Base-by-base conservation (phyloP, 129 eudicot genomes). In the Arctium minus region DNA sequence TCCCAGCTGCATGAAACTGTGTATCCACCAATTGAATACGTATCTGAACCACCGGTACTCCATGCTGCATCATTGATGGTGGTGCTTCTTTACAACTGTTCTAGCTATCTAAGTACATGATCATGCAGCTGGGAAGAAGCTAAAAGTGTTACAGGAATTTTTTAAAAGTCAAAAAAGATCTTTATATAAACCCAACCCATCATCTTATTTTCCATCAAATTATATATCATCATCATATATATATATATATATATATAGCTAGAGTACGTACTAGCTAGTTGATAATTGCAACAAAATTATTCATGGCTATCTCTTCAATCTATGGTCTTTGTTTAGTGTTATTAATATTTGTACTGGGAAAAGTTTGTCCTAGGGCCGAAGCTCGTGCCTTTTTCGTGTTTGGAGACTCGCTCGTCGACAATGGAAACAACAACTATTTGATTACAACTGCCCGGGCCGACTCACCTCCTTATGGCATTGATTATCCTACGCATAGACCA, bases 321-420 rank as follows among this genome's bases (percentile, higher is more conserved):
- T 84, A 79, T 79, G 80, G 77, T 33, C 44, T 62, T 50, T 38
- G 50, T 11, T 2, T 81, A 32, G 27, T 48, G 33, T 17, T 73
- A 35, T 30, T 71, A 12, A 32, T 77, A 56, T 77, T 35, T 42
- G 62, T 73, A 32, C 48, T 77, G 18, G 83, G 31, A 48, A 77
- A 73, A 27, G 12, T 30, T 72, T 46, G 42, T 73, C 85, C 65
- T 46, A 65, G 71, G 8, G 86, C 48, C 22, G 7, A 83, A 27
- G 86, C 86, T 72, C 86, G 88, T 5, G 83, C 88, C 1, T 86
- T 86, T 79, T 86, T 86, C 36, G 88, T 86, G 64, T 86, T 81
- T 72, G 88, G 88, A 36, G 88, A 86, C 88, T 86, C 88, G 42
- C 79, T 86, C n/a, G 88, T 86, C 29, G 88, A 86, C 68, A 86